Conservation (phyloP, 176 grass and related monocot genomes). For the Musa schizocarpa region DNA sequence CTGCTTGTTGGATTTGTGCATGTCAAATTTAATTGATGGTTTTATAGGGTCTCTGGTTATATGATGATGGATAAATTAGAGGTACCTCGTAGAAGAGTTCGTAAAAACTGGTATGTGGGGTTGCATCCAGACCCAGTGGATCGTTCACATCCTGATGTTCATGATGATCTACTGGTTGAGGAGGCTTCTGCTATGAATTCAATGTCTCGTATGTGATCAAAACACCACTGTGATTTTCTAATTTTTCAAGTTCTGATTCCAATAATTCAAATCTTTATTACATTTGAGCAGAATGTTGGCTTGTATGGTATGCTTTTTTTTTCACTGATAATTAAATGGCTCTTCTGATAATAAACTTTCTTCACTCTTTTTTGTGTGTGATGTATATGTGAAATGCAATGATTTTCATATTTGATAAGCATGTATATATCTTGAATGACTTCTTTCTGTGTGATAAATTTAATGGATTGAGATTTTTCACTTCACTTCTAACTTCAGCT, state of each 20-base stretch:
- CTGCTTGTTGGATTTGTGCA: slow-evolving; percentile 9
- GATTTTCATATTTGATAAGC: too few species aligned
- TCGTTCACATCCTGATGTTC: slow-evolving; percentile 85
- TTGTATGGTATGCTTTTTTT: neutral
- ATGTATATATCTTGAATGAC: too few species aligned
- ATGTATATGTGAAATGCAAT: too few species aligned
- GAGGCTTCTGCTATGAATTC: slow-evolving; percentile 40
- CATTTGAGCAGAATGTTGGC: neutral
- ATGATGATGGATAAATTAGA: slow-evolving; percentile 96
- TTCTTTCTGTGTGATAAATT: neutral
- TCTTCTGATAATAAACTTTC: neutral
- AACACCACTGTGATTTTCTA: neutral
- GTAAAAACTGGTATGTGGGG: slow-evolving; percentile 91
- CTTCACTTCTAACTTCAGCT: neutral
- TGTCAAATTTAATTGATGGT: slow-evolving; percentile 27
- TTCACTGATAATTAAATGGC: neutral
- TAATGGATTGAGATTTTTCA: neutral
- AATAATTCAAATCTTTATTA: neutral
- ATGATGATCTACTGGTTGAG: slow-evolving; percentile 59
- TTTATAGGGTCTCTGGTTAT: slow-evolving; percentile 80
- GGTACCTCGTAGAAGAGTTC: slow-evolving; percentile 83
- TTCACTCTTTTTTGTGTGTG: neutral
- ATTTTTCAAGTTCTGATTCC: neutral
- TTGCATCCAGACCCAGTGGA: slow-evolving; percentile 66
- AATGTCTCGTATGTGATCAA: slow-evolving; percentile 22